A percentile compares a stretch with the other conserved stretches of the same genome.
phyloP scores from a whole-genome alignment of 306 rosid species.

The Cicer pinnatifidum region DNA sequence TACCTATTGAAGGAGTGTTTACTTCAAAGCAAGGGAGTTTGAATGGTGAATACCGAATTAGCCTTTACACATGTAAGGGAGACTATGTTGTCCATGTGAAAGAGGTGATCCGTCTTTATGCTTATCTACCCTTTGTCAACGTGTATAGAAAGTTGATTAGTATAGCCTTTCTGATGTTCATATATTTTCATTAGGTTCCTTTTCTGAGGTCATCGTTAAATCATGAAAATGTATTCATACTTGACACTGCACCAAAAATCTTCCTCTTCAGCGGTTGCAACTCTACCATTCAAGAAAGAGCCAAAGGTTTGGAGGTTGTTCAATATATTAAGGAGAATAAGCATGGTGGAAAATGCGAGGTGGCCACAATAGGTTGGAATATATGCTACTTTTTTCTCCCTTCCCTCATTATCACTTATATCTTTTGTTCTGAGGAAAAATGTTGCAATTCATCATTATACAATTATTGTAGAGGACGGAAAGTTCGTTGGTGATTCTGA shows the following conservation, averaged over 20 bases:
- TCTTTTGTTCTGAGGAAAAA: conserved; percentile 25
- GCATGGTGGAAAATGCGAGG: conserved; percentile 78
- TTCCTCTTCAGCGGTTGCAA: conserved; percentile 95
- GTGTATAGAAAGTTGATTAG: conserved; percentile 35
- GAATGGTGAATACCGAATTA: conserved; percentile 68
- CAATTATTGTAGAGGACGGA: conserved; percentile 84
- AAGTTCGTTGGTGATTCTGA: conserved; percentile 93
- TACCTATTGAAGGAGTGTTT: conserved; percentile 83
- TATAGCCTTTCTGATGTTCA: conserved; percentile 39
- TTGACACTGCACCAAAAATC: conserved; percentile 87
- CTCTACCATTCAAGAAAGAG: conserved; percentile 93
- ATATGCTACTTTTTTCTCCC: conserved; percentile 12
- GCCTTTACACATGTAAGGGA: conserved; percentile 85
- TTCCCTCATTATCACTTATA: conserved; percentile 13
- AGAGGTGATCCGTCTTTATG: conserved; percentile 59
- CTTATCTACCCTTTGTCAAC: conserved; percentile 12
- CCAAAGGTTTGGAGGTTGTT: conserved; percentile 93
- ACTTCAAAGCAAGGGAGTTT: conserved; percentile 60
- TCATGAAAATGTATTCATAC: conserved; percentile 87
- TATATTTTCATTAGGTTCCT: conserved; percentile 64
- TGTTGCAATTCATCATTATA: conserved; percentile 39
- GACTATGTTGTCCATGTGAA: conserved; percentile 86
- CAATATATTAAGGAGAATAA: conserved; percentile 83
- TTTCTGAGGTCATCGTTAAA: conserved; percentile 84
- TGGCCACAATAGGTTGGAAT: conserved; percentile 85